phyloP scores from a whole-genome alignment of 164 flowering plant species.

The Umbellularia californica region DNA sequence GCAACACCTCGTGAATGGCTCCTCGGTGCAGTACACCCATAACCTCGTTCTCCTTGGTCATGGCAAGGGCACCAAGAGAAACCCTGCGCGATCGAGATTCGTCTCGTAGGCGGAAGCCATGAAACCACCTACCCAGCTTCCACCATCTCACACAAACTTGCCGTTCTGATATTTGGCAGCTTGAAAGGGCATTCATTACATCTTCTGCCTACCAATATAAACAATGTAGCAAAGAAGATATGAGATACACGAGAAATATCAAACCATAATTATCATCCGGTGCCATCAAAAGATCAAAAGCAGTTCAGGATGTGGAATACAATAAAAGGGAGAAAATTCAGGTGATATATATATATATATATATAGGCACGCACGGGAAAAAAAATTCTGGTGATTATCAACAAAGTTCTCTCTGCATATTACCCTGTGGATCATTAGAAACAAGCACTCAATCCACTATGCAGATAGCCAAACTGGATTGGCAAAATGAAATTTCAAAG shows the following conservation, averaged over 20 bases:
- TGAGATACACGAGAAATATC: neutral
- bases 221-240: neutral
- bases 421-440: neutral
- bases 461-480: neutral
- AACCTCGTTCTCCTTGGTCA: slow-evolving; percentile 45
- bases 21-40: slow-evolving; percentile 74
- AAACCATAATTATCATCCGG: no score
- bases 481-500: neutral
- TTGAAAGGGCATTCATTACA: slow-evolving; percentile 42
- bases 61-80: slow-evolving; percentile 53
- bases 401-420: neutral
- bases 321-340: neutral
- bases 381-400: no score
- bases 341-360: no score
- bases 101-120: slow-evolving; percentile 71
- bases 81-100: slow-evolving; percentile 45
- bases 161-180: slow-evolving; percentile 50
- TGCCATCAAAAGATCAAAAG: no score
- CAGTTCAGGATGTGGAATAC: neutral
- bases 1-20: slow-evolving; percentile 72
- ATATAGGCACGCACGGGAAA: neutral
- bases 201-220: slow-evolving; percentile 37
- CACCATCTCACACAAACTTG: slow-evolving; percentile 80
- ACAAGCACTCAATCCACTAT: neutral
- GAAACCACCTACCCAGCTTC: slow-evolving; percentile 83